phyloP scores from a whole-genome alignment of 495 filamentous ascomycete genomes.

The Tuber calosporum region DNA sequence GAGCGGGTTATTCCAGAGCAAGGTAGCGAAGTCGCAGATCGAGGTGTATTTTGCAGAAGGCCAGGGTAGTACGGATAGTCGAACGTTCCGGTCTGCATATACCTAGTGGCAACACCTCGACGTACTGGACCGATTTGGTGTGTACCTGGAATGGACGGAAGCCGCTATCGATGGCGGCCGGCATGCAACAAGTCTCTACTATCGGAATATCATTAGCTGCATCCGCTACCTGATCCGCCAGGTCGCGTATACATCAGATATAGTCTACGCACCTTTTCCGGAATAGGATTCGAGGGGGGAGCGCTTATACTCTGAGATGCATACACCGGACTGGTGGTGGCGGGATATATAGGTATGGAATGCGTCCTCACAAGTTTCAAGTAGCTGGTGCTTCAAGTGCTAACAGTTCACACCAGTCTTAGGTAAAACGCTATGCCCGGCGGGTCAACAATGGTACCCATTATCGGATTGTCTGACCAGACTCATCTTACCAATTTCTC shows the following conservation, averaged over 20 bases:
- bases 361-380: neutral
- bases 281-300: conserved; percentile 1
- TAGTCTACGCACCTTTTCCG: neutral
- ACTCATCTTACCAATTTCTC: conserved; percentile 32
- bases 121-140: neutral
- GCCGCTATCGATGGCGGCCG: no score
- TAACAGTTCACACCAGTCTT: no score
- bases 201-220: neutral
- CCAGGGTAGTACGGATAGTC: neutral
- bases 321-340: conserved; percentile 17
- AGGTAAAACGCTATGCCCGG: neutral
- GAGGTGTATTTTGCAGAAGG: neutral
- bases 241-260: neutral
- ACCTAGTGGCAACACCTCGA: neutral
- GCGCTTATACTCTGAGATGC: conserved; percentile 6
- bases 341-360: neutral
- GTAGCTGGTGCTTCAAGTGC: no score
- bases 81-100: conserved; percentile 7
- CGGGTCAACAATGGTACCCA: conserved; percentile 10
- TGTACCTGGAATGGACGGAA: no score
- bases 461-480: conserved; percentile 16
- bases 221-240: neutral
- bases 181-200: neutral
- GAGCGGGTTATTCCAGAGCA: no score
- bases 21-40: no score